phyloP scores from a whole-genome alignment of 345 rosid species.

The Streptanthus diversifolius region DNA sequence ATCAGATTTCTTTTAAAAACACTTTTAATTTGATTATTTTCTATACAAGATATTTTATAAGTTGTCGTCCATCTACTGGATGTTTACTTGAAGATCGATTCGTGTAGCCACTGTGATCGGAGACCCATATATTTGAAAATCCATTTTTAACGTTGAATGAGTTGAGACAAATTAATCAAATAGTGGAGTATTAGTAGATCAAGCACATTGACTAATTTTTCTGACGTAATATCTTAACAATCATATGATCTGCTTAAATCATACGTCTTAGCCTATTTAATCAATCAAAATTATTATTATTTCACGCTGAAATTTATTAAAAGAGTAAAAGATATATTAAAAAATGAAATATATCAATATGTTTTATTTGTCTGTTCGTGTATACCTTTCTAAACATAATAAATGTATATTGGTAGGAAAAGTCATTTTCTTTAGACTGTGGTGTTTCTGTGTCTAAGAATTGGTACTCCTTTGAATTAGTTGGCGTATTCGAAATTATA shows the following conservation, averaged over 20 bases:
- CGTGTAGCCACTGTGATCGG: conserved; percentile 17
- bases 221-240: conserved; percentile 1
- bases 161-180: conserved; percentile 21
- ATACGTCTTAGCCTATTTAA: background rate
- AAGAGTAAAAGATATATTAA: background rate
- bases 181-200: conserved; percentile 30
- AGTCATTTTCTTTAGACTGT: conserved; percentile 24
- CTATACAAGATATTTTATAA: background rate
- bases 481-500: background rate
- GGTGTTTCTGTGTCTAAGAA: conserved; percentile 1
- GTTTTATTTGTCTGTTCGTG: background rate
- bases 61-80: conserved; percentile 23
- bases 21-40: background rate
- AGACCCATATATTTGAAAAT: conserved; percentile 12
- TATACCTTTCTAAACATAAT: background rate
- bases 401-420: conserved; percentile 6
- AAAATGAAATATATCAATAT: background rate
- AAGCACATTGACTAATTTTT: conserved; percentile 22
- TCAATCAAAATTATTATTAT: background rate
- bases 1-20: background rate
- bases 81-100: background rate
- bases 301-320: background rate
- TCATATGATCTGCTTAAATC: background rate
- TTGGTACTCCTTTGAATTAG: background rate
- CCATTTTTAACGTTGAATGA: conserved; percentile 1